Base-by-base conservation (phyloP, 306 rosid genomes). In the Malus sieversii region DNA sequence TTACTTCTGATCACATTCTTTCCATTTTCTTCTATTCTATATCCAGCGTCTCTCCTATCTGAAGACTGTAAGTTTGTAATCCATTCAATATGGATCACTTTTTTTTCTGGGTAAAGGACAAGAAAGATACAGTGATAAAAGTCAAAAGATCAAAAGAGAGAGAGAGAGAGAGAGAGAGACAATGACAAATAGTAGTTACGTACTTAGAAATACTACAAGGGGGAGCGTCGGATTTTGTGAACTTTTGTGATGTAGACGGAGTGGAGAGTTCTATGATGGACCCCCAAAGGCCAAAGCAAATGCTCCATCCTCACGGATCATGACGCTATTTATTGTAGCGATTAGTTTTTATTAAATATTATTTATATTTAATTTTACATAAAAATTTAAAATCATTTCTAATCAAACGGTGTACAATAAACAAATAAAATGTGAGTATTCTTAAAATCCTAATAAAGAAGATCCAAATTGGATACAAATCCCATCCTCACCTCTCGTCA, bases 1-100 rank as follows among this genome's bases (percentile, higher is more conserved):
- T 70, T 23, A 38, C 16, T 45, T 42, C 70, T 80, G 73, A 73
- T 79, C 79, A 60, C 53, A 79, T 86, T 82, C 84, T 78, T 73
- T 55, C 64, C 11, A 53, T 48, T 3, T 59, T 79, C 85, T 88
- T 87, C 86, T 82, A 81, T 87, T 83, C 92, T 53, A 70, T 7
- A 9, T 7, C 51, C 83, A 40, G 8, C 53, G 5, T 48, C 53
- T 46, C 52, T 48, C 19, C 19, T 14, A 4, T 35, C 8, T 35
- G 65, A 52, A 79, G 52, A 42, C 62, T 25, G 9, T 11, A 20
- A 29, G 38, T 35, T 2, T 7, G 40, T 7, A 35, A 35, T 35
- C 40, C 40, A 35, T 35, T 35, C 40, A 35, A 35, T 35, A 9
- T 35, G 55, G 51, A 74, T 52, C 71, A 32, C 66, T 29, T 57